A percentile compares a stretch with the other conserved stretches of the same genome.
Conservation (phyloP, 805 yeast species). For the Ogataea salicorniae region DNA sequence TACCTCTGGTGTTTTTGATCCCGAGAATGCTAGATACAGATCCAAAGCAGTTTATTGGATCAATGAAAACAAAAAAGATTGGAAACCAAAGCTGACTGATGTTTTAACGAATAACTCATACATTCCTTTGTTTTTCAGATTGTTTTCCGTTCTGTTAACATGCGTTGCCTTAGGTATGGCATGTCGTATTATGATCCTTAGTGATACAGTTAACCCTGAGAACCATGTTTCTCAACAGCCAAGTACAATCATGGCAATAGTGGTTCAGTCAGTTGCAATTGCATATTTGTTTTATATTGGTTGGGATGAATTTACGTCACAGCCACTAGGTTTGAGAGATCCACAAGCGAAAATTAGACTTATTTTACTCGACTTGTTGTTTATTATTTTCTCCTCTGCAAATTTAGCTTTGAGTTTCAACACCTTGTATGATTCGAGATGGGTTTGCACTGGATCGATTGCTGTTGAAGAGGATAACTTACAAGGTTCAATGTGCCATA, state of each 20-base stretch:
- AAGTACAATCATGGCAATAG: conserved; percentile 87
- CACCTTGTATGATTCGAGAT: conserved; percentile 69
- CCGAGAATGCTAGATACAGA: conserved; percentile 35
- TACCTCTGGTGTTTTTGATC: neutral
- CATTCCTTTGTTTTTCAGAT: conserved; percentile 71
- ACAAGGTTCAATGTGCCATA: conserved; percentile 55
- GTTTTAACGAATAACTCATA: conserved; percentile 71
- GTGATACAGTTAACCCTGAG: conserved; percentile 31
- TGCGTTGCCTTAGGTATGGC: conserved; percentile 72
- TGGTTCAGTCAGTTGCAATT: conserved; percentile 74
- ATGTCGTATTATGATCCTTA: conserved; percentile 43
- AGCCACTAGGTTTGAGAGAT: conserved; percentile 85
- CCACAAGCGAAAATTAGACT: conserved; percentile 80
- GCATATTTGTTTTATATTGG: conserved; percentile 77
- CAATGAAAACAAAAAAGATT: conserved; percentile 52
- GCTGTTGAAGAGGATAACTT: conserved; percentile 1
- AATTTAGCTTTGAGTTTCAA: conserved; percentile 82
- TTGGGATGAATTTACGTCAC: conserved; percentile 85
- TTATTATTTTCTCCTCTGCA: conserved; percentile 86
- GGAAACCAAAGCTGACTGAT: conserved; percentile 57
- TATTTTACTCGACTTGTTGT: conserved; percentile 74
- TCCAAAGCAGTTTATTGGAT: conserved; percentile 66
- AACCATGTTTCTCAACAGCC: conserved; percentile 63
- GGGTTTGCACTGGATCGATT: conserved; percentile 57
- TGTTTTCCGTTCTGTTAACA: conserved; percentile 53